Percentiles rank a stretch among this genome's conserved stretches.
Conservation (phyloP, 2,329 filamentous ascomycete genomes). For the Aspergillus sp. region DNA sequence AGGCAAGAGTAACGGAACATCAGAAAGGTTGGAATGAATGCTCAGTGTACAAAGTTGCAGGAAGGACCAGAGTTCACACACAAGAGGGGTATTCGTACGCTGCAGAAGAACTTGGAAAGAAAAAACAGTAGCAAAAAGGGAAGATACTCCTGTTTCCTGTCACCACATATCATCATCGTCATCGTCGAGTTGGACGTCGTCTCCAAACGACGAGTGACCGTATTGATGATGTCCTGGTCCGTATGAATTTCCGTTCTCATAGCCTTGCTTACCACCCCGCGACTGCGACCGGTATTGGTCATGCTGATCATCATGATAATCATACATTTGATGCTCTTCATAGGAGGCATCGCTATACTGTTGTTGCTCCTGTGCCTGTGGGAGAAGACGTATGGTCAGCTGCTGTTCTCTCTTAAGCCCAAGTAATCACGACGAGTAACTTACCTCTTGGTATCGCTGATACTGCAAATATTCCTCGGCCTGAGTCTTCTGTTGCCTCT, state of each 20-base stretch:
- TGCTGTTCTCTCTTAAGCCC: background rate
- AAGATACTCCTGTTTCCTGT: slow-evolving; percentile 24
- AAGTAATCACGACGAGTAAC: slow-evolving; percentile 9
- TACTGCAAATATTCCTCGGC: slow-evolving; percentile 46
- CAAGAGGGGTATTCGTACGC: slow-evolving; percentile 32
- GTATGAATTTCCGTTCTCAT: slow-evolving; percentile 40
- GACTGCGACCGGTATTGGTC: slow-evolving; percentile 39
- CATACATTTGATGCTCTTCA: slow-evolving; percentile 54
- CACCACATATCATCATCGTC: slow-evolving; percentile 53
- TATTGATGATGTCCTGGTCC: slow-evolving; percentile 38
- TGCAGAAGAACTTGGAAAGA: slow-evolving; percentile 20
- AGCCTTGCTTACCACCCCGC: slow-evolving; percentile 37
- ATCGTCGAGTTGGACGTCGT: slow-evolving; percentile 43
- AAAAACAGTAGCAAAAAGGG: slow-evolving; percentile 23
- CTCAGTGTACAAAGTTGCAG: slow-evolving; percentile 32
- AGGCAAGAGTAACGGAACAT: background rate
- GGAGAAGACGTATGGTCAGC: background rate
- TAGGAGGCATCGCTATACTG: slow-evolving; percentile 44
- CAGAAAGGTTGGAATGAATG: background rate
- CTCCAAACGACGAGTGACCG: slow-evolving; percentile 41
- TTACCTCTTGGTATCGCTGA: slow-evolving; percentile 48
- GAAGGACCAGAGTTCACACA: slow-evolving; percentile 25
- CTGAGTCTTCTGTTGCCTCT: slow-evolving; percentile 53
- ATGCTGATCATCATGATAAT: slow-evolving; percentile 47
- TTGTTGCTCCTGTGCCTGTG: slow-evolving; percentile 23